Conservation (phyloP, 176 grass and related monocot genomes). For the Eleusine coracana region DNA sequence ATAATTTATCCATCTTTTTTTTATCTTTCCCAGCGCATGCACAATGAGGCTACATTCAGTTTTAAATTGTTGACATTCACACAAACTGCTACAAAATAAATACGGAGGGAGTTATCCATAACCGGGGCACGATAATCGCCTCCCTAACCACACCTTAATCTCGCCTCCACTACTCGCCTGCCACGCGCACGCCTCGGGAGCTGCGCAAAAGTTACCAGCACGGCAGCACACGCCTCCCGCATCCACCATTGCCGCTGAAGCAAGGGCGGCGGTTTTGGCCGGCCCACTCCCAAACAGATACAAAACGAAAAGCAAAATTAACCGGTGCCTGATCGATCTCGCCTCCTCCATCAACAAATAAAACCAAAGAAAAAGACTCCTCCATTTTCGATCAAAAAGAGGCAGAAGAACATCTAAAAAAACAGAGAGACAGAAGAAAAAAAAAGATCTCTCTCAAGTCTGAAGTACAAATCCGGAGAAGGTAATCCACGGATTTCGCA, state of each 20-base stretch:
- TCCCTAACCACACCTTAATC: background rate
- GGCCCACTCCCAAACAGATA: background rate
- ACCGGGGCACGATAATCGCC: background rate
- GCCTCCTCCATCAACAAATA: background rate
- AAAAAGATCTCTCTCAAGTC: background rate
- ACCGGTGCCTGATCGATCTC: background rate
- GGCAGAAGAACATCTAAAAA: no score
- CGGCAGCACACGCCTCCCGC: background rate
- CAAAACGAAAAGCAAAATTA: background rate
- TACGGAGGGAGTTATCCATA: no score
- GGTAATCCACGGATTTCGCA: background rate
- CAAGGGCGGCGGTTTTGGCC: slow-evolving; percentile 2
- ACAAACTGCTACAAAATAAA: no score
- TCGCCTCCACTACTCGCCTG: background rate
- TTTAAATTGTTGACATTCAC: no score
- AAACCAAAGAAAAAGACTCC: background rate
- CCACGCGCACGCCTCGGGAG: background rate
- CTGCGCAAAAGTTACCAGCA: background rate
- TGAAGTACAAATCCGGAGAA: background rate
- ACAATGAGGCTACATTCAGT: no score
- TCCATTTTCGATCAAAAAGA: background rate
- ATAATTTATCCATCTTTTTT: no score
- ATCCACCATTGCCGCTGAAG: background rate
- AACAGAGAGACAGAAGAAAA: background rate
- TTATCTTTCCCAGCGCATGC: no score